Evolutionary conservation across 345 rosid species (phyloP).

Genomic region (Jatropha curcas): DNA sequence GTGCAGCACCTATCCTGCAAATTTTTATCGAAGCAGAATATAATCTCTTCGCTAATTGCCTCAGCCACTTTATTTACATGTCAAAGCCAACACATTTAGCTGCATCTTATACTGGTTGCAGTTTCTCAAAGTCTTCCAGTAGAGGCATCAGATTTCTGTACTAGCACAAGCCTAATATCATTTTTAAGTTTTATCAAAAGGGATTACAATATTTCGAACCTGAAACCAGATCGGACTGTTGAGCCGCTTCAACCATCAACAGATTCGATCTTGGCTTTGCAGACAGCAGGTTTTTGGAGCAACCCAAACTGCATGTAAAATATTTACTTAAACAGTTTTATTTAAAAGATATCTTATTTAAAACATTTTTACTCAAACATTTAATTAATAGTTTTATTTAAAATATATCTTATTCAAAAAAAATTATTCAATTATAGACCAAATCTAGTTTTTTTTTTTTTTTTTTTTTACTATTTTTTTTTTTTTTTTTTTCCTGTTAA

Average conservation of each 20-base stretch:
- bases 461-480: no score
- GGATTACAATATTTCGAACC: constrained; percentile 15
- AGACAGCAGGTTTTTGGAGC: constrained; percentile 26
- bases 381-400: constrained; percentile 10
- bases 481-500: background rate
- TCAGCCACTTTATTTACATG: background rate
- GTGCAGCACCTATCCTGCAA: no score
- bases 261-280: constrained; percentile 17
- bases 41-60: background rate
- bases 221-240: constrained; percentile 16
- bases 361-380: no score
- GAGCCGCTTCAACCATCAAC: constrained; percentile 30
- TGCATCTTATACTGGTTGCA: background rate
- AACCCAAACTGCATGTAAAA: constrained; percentile 21
- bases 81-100: background rate
- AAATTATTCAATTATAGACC: background rate
- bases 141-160: background rate
- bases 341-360: constrained; percentile 1
- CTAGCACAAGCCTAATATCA: background rate
- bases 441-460: background rate
- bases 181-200: constrained; percentile 2
- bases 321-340: constrained; percentile 19
- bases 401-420: background rate
- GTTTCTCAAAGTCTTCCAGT: background rate
- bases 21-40: background rate